Conservation (phyloP, 176 grass and related monocot genomes). For the Coix lacrymajobi region DNA sequence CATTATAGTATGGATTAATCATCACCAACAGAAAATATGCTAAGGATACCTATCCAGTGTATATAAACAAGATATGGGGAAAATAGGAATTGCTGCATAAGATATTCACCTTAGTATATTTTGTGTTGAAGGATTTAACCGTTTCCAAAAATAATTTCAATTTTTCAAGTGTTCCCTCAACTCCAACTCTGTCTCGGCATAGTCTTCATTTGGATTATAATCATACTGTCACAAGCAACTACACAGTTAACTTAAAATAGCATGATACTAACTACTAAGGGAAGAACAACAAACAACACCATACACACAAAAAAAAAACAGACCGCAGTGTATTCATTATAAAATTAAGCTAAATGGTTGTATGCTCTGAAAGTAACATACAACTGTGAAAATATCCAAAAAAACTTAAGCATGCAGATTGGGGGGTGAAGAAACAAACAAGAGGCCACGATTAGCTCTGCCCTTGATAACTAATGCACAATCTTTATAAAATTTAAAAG, state of each 20-base stretch:
- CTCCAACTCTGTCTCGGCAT: constrained; percentile 83
- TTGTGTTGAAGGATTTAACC: constrained; percentile 88
- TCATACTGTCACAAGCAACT: constrained; percentile 58
- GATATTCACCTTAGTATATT: constrained; percentile 80
- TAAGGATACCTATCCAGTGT: too few species aligned
- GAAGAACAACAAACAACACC: background rate
- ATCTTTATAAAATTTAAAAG: background rate
- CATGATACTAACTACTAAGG: background rate
- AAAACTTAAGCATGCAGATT: background rate
- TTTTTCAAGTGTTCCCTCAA: constrained; percentile 86
- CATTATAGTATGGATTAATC: too few species aligned
- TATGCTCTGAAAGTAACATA: background rate
- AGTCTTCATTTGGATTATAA: constrained; percentile 98
- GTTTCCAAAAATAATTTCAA: constrained; percentile 92
- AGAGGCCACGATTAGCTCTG: background rate
- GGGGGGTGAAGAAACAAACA: background rate
- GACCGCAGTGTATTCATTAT: background rate
- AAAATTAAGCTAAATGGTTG: background rate
- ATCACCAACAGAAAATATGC: background rate
- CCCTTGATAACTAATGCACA: background rate
- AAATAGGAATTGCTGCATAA: background rate
- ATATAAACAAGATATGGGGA: too few species aligned
- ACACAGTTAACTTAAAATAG: constrained; percentile 23
- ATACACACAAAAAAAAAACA: background rate
- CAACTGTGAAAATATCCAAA: background rate